Conservation (phyloP, 345 rosid genomes). For the Gossypium ekmanianum region DNA sequence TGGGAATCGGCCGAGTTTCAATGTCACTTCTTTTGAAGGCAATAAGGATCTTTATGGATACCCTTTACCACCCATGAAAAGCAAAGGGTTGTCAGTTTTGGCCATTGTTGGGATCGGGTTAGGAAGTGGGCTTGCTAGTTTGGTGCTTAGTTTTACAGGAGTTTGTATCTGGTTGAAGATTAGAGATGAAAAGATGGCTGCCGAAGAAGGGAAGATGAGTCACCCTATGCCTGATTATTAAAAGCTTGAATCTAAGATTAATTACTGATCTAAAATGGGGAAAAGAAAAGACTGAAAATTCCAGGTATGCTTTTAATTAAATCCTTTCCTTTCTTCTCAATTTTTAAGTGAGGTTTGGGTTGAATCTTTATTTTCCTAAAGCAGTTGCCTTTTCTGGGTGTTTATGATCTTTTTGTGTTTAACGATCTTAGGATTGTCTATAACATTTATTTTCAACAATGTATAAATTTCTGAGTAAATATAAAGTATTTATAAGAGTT, state of each 20-base stretch:
- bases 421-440: too few species aligned
- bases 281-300: neutral
- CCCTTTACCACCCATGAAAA: slow-evolving; percentile 66
- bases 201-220: slow-evolving; percentile 57
- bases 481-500: too few species aligned
- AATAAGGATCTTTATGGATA: slow-evolving; percentile 81
- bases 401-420: too few species aligned
- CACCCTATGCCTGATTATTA: slow-evolving; percentile 65
- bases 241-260: slow-evolving; percentile 5
- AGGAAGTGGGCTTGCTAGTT: slow-evolving; percentile 85
- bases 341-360: too few species aligned
- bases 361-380: too few species aligned
- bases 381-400: too few species aligned
- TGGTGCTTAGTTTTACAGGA: slow-evolving; percentile 81
- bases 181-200: slow-evolving; percentile 56
- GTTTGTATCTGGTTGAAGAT: slow-evolving; percentile 77
- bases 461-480: too few species aligned
- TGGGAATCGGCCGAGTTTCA: slow-evolving; percentile 64
- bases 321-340: neutral
- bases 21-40: slow-evolving; percentile 63
- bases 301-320: neutral
- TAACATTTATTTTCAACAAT: too few species aligned
- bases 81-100: slow-evolving; percentile 63
- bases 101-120: slow-evolving; percentile 95
- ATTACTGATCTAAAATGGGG: neutral